A percentile compares a stretch with the other conserved stretches of the same genome.
phyloP scores from a whole-genome alignment of 2,329 filamentous ascomycete species.

The Pseudogymnoascus sp. region DNA sequence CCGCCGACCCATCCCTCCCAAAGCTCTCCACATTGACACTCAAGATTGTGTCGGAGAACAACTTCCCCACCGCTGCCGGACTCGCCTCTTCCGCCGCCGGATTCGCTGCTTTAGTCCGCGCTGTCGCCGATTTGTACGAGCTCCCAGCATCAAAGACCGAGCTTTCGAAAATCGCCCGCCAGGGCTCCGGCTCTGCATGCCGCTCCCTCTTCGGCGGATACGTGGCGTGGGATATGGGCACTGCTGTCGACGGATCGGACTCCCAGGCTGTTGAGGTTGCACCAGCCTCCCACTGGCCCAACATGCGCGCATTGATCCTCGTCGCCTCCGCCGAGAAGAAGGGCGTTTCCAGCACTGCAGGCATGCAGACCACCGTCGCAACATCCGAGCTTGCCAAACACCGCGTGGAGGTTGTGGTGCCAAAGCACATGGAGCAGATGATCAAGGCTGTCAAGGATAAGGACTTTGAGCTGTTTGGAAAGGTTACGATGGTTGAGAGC shows the following conservation, averaged over 20 bases:
- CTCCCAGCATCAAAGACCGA: constrained; percentile 74
- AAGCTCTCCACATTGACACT: constrained; percentile 72
- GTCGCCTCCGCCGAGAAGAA: constrained; percentile 94
- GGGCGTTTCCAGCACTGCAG: constrained; percentile 82
- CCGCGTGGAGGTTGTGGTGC: constrained; percentile 70
- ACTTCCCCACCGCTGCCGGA: constrained; percentile 96
- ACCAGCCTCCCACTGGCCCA: constrained; percentile 83
- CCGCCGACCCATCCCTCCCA: constrained; percentile 63
- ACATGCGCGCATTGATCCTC: constrained; percentile 86
- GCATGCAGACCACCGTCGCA: constrained; percentile 94
- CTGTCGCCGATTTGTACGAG: constrained; percentile 86
- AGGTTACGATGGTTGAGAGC: constrained; percentile 91
- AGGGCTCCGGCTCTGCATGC: constrained; percentile 92
- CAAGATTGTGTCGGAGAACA: constrained; percentile 90
- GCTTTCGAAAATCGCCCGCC: constrained; percentile 80
- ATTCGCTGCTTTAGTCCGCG: constrained; percentile 67
- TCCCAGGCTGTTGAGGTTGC: constrained; percentile 84
- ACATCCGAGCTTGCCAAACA: constrained; percentile 83
- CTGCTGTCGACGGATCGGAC: constrained; percentile 70
- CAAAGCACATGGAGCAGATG: constrained; percentile 75
- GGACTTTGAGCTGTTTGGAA: constrained; percentile 81
- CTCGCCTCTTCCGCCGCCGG: constrained; percentile 67
- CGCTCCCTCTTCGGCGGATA: constrained; percentile 91
- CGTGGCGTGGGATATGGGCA: constrained; percentile 85
- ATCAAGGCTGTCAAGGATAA: constrained; percentile 68